These are phyloP conservation scores for Cynanchum wilfordii DNA, from an alignment of 257 asterid species.

Conservation along the genomic window DNA sequence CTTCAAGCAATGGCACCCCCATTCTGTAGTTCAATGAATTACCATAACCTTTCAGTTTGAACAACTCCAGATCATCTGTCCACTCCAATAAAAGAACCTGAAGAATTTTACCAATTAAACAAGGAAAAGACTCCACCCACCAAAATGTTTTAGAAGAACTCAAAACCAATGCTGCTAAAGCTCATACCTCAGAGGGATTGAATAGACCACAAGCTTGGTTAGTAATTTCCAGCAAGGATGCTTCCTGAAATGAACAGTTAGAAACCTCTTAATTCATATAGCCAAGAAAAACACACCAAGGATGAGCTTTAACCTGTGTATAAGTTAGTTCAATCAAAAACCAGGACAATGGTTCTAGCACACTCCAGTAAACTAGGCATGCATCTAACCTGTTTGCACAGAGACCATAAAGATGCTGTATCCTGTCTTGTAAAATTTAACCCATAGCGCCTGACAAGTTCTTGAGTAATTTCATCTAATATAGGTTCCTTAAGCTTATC, in stretches of 20 bases:
- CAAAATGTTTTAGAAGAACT: not conserved
- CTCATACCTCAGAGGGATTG: conserved; percentile 69
- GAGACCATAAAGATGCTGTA: conserved; percentile 76
- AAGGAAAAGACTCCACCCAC: conserved; percentile 1
- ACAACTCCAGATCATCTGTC: conserved; percentile 90
- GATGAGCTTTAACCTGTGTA: too few relatives aligned
- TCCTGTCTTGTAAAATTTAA: conserved; percentile 63
- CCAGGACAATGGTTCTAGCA: conserved; percentile 10
- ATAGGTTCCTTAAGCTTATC: conserved; percentile 75
- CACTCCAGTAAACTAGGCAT: conserved; percentile 12
- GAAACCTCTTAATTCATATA: not conserved
- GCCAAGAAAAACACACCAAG: too few relatives aligned
- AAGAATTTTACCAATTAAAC: conserved; percentile 17
- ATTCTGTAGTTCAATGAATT: conserved; percentile 79
- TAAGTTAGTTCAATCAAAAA: not conserved
- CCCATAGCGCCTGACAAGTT: conserved; percentile 58
- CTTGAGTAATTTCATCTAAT: conserved; percentile 55
- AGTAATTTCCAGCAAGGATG: conserved; percentile 68
- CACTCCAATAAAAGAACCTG: conserved; percentile 85
- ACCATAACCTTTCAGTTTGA: conserved; percentile 86
- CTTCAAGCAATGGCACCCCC: conserved; percentile 93
- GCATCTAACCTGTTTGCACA: conserved; percentile 74
- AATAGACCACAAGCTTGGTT: conserved; percentile 89
- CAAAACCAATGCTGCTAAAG: not conserved
- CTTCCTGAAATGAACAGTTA: conserved; percentile 60